Evolutionary conservation across 306 rosid genomes (phyloP), one percentile per base, ranked within the genome.

Genomic region (Adenanthera pavonina): DNA sequence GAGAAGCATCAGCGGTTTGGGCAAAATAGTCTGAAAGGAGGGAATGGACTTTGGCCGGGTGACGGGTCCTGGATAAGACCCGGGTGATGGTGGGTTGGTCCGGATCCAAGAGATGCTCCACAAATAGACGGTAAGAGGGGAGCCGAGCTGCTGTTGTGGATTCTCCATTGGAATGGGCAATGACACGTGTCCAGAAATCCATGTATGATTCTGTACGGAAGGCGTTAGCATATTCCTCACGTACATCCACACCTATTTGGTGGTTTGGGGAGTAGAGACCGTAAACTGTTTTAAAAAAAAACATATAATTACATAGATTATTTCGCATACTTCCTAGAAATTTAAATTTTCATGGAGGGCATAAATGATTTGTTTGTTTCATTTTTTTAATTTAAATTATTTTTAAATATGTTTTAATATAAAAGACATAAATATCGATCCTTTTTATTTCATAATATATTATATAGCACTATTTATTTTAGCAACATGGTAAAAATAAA

Each of bases 191-290:
- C 97, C 97, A 94, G 7, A 92, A 94, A 1, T 92, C 94, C 0
- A 91, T 56, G 80, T 92, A 92, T 10, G 98, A 94, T 52, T 91
- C 91, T 0, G 98, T 94, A 3, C 97, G 98, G 9, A 94, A 91
- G 59, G 94, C 97, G 35, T 89, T 89, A 0, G 92, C 97, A 6
- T 92, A 92, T 82, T 92, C 97, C 52, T 92, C 97, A 8, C 87
- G 74, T 8, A 94, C 89, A 43, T 94, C 93, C 44, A 85, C 89
- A 0, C 38, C 3, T 0, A 48, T 53, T 76, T 89, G 34, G 7
- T 53, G 12, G 16, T 65, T 85, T 43, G 77, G 76, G 20, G 82
- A 49, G 12, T 8, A n/a, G 1, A 61, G 43, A 12, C 53, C 82
- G 1, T 77, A 43, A 1, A 48, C 91, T 87, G 85, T 33, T 48